Evolutionary conservation across 768 basidiomycete species (phyloP), one percentile per base, ranked within the genome.

Genomic region (Termitomyces sp.): DNA sequence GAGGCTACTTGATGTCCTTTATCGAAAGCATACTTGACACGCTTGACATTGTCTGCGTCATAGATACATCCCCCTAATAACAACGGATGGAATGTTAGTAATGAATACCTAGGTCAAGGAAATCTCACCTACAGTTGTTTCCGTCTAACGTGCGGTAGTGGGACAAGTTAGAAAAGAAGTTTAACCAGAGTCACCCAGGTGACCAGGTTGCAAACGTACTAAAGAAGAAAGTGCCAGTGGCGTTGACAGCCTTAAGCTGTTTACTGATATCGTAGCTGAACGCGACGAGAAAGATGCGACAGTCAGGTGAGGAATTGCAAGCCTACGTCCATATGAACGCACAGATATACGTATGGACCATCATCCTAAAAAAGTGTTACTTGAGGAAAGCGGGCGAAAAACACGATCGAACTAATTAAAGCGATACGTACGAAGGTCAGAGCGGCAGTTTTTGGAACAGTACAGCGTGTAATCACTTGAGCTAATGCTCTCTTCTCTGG

Each of bases 1-100:
- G 70, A 70, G 1, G 65, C 71, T 6, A 75, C 62, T 54, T 74
- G 73, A 54, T 72, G 69, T 3, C 73, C 72, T 30, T 68, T 59
- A 40, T 65, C 61, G 30, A 66, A 69, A 10, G 63, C 70, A 30
- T 68, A 71, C 55, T 67, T 64, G 54, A 72, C 65, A 22, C 69
- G 66, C 40, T 67, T 52, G 2, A 67, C 67, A 32, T 61, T 65
- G 13, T 67, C 68, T 18, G 56, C 36, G 32, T 61, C 64, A 57
- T 75, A 73, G 20, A 75, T 72, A 54, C 74, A 73, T 20, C 64
- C 70, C 38, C 57, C 72, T 73, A 35, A 3, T 20, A 44, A 32
- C 48, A 26, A 12, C 1, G 26, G n/a, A 28, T 12, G 26, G 13
- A 36, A 35, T 53, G 30, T 43, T 47, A 18, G 33, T 35, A 36